These are phyloP conservation scores for Dillenia turbinata DNA, from an alignment of 164 flowering plant genomes.

Conservation along the genomic window DNA sequence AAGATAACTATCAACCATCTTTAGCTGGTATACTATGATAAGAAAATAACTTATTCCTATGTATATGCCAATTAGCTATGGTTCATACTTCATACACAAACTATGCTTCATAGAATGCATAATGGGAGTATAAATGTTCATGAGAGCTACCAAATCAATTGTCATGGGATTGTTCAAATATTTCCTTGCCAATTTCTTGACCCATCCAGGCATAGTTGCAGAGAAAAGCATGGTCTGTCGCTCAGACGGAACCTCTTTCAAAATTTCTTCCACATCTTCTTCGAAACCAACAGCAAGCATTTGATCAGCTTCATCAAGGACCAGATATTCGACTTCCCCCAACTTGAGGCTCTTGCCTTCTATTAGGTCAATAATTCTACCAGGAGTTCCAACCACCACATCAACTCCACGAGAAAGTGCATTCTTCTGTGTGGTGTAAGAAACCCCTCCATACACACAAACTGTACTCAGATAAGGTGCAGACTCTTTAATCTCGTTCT, in stretches of 20 bases:
- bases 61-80: too few relatives aligned
- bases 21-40: too few relatives aligned
- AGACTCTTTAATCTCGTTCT: slow-evolving; percentile 88
- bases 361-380: slow-evolving; percentile 84
- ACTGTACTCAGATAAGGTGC: slow-evolving; percentile 90
- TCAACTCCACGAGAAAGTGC: slow-evolving; percentile 93
- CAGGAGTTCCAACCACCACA: slow-evolving; percentile 99
- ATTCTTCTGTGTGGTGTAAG: slow-evolving; percentile 70
- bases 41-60: too few relatives aligned
- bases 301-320: slow-evolving; percentile 99
- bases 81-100: too few relatives aligned
- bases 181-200: slow-evolving; percentile 86
- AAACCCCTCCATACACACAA: slow-evolving; percentile 97
- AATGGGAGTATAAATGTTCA: too few relatives aligned
- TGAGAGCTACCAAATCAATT: slow-evolving; percentile 72
- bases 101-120: too few relatives aligned
- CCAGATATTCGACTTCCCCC: slow-evolving; percentile 81
- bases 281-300: slow-evolving; percentile 99
- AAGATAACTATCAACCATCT: too few relatives aligned
- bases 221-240: slow-evolving; percentile 99
- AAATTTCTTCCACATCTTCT: slow-evolving; percentile 87
- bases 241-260: slow-evolving; percentile 69
- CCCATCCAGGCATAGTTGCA: slow-evolving; percentile 98
- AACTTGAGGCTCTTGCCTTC: slow-evolving; percentile 66
- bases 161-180: slow-evolving; percentile 84